These are phyloP conservation scores for Fusarium sp. DNA, from an alignment of 2,329 filamentous ascomycete genomes.

Conservation along the genomic window DNA sequence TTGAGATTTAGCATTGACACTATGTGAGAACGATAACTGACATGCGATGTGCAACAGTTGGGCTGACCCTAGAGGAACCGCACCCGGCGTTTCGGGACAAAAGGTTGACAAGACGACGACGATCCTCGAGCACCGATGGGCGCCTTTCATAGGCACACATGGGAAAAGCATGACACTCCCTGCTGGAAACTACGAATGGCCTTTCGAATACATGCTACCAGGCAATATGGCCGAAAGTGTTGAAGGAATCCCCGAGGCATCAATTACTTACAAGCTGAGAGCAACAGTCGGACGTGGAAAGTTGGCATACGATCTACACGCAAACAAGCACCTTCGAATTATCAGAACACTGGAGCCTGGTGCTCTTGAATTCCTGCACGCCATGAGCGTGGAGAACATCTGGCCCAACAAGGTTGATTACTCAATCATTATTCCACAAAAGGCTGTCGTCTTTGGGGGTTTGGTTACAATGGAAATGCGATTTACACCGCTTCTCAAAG, in stretches of 20 bases:
- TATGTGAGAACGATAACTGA: conserved; percentile 22
- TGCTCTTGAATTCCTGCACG: conserved; percentile 81
- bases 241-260: conserved; percentile 87
- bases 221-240: conserved; percentile 85
- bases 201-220: conserved; percentile 79
- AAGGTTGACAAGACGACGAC: conserved; percentile 68
- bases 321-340: conserved; percentile 81
- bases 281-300: conserved; percentile 89
- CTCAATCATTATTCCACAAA: conserved; percentile 90
- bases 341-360: conserved; percentile 81
- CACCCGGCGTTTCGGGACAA: conserved; percentile 68
- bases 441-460: conserved; percentile 95
- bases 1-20: neutral
- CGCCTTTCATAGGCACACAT: conserved; percentile 69
- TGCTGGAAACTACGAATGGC: conserved; percentile 85
- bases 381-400: conserved; percentile 95
- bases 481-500: conserved; percentile 89
- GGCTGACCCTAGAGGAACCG: conserved; percentile 63
- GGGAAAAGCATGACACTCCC: conserved; percentile 69
- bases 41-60: conserved; percentile 52
- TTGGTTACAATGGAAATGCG: conserved; percentile 84
- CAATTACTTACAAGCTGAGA: conserved; percentile 90
- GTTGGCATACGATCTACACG: conserved; percentile 85
- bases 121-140: conserved; percentile 77
- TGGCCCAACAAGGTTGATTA: conserved; percentile 99